Evolutionary conservation across 1,284 basidiomycete species (phyloP).

Genomic region (Heterobasidion occidentale): DNA sequence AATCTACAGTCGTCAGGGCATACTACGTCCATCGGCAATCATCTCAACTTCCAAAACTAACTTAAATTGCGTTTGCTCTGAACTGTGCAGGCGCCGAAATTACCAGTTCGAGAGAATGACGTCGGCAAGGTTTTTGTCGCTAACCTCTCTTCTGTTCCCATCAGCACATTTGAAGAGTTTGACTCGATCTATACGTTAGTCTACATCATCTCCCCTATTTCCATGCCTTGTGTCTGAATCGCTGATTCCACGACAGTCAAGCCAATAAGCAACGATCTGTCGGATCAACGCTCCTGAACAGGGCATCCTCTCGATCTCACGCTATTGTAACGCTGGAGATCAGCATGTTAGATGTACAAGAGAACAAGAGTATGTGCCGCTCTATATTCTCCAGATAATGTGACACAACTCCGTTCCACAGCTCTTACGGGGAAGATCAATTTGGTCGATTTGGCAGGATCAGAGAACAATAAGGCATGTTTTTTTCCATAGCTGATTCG

Average conservation of each 20-base stretch:
- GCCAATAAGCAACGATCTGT: conserved; percentile 73
- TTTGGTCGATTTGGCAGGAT: conserved; percentile 80
- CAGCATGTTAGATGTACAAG: conserved; percentile 36
- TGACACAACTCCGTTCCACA: conserved; percentile 14
- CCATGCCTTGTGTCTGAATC: too few relatives aligned
- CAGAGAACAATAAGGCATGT: conserved; percentile 76
- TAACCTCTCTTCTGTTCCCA: background rate
- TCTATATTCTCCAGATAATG: background rate
- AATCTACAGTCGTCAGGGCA: background rate
- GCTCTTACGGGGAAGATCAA: conserved; percentile 70
- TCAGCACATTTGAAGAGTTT: background rate
- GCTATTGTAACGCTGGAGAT: conserved; percentile 71
- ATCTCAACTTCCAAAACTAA: background rate
- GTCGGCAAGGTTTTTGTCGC: conserved; percentile 44
- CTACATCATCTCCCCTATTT: background rate
- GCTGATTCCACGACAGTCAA: background rate
- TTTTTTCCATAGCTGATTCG: background rate
- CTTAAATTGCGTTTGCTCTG: conserved; percentile 1
- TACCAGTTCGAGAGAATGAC: conserved; percentile 73
- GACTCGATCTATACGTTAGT: background rate
- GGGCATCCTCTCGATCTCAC: conserved; percentile 75
- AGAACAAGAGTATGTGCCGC: conserved; percentile 37
- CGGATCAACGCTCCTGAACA: conserved; percentile 76
- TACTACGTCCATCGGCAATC: background rate
- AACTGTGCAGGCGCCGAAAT: conserved; percentile 55